A percentile compares a stretch with the other conserved stretches of the same genome.
phyloP scores from a whole-genome alignment of 768 basidiomycete genomes.

The Nidula microcarpa region DNA sequence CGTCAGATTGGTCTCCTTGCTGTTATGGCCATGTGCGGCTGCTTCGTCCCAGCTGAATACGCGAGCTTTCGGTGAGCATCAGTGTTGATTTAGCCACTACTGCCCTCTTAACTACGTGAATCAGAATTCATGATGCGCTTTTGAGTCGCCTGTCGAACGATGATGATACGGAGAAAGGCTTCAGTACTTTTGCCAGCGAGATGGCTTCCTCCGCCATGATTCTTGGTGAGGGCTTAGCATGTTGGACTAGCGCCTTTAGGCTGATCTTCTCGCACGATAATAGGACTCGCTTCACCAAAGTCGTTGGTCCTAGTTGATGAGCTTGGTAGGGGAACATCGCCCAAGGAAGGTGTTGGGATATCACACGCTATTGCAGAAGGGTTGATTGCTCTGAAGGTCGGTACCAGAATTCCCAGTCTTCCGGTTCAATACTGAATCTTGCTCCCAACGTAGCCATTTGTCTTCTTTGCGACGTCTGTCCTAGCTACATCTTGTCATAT shows the following conservation, averaged over 20 bases:
- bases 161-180: constrained; percentile 82
- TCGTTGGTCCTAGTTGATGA: constrained; percentile 90
- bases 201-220: constrained; percentile 95
- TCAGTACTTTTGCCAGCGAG: constrained; percentile 95
- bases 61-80: constrained; percentile 72
- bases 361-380: constrained; percentile 82
- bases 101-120: not conserved
- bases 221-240: constrained; percentile 43
- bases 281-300: constrained; percentile 66
- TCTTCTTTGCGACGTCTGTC: constrained; percentile 86
- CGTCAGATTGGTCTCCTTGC: constrained; percentile 81
- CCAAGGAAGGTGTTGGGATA: constrained; percentile 77
- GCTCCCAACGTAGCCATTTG: constrained; percentile 55
- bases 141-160: constrained; percentile 91
- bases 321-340: constrained; percentile 88
- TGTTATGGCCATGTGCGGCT: constrained; percentile 87
- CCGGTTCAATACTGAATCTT: not conserved
- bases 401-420: constrained; percentile 6
- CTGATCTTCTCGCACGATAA: not conserved
- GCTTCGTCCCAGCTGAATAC: constrained; percentile 92
- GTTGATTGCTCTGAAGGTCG: constrained; percentile 68
- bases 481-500: not conserved
- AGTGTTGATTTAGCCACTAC: not conserved
- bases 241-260: not conserved
- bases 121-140: constrained; percentile 77